These are phyloP conservation scores for Suillus americanus DNA, from an alignment of 768 basidiomycete genomes.

Conservation along the genomic window DNA sequence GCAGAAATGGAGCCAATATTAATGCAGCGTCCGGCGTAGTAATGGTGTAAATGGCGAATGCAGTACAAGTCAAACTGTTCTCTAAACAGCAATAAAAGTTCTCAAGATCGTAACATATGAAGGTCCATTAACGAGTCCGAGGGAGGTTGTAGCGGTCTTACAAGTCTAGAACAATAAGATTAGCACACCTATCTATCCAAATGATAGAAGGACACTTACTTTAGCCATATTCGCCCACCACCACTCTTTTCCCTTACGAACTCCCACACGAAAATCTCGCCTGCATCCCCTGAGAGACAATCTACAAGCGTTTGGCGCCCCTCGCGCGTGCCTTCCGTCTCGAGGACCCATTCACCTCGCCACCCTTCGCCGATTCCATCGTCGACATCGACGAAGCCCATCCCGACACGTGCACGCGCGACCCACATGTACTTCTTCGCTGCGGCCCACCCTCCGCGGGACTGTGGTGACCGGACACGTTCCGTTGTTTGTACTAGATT, in stretches of 20 bases:
- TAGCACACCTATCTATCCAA: neutral
- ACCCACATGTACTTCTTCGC: slow-evolving; percentile 70
- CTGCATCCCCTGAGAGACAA: slow-evolving; percentile 41
- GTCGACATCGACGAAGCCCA: slow-evolving; percentile 34
- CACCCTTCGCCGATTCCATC: slow-evolving; percentile 63
- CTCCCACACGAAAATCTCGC: slow-evolving; percentile 46
- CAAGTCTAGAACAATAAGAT: neutral
- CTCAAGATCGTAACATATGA: slow-evolving; percentile 2
- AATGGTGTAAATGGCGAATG: neutral
- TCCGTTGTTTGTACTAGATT: slow-evolving; percentile 38
- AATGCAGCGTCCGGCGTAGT: neutral
- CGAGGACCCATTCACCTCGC: slow-evolving; percentile 78
- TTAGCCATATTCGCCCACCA: slow-evolving; percentile 61
- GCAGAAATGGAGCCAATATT: neutral
- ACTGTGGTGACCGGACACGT: slow-evolving; percentile 58
- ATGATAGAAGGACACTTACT: slow-evolving; percentile 38
- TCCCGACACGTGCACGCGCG: slow-evolving; percentile 44
- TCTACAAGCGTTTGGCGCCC: slow-evolving; percentile 57
- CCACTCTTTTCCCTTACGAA: slow-evolving; percentile 62
- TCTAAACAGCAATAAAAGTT: neutral
- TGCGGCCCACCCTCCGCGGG: slow-evolving; percentile 56
- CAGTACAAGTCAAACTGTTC: neutral
- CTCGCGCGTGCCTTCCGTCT: slow-evolving; percentile 73
- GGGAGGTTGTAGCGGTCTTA: neutral
- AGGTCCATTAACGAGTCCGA: neutral